Evolutionary conservation across 306 rosid species (phyloP).

Genomic region (Corylus heterophylla): DNA sequence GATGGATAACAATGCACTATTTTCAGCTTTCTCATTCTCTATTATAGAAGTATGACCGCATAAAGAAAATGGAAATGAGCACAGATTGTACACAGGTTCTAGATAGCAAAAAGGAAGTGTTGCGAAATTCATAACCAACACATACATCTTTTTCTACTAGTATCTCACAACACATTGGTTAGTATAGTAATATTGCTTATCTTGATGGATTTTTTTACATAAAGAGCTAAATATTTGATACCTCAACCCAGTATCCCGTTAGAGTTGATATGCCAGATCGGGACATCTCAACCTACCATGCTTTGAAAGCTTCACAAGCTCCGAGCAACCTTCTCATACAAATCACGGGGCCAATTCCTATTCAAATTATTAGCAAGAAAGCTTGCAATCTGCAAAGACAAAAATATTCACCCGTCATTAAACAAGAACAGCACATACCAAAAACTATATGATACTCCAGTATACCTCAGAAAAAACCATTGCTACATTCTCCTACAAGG

Average conservation of each 20-base stretch:
- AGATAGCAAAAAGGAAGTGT: neutral
- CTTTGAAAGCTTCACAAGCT: conserved; percentile 57
- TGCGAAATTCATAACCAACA: neutral
- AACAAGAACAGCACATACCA: neutral
- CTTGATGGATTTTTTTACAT: neutral
- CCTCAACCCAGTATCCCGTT: neutral
- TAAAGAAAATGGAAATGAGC: neutral
- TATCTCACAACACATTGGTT: neutral
- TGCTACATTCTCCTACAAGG: neutral
- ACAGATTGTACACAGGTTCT: neutral
- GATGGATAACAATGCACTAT: neutral
- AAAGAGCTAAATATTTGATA: neutral
- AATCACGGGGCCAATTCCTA: conserved; percentile 93
- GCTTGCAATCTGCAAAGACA: conserved; percentile 74
- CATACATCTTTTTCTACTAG: neutral
- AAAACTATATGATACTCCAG: neutral
- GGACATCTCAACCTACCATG: conserved; percentile 4
- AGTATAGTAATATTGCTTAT: neutral
- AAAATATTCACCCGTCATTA: conserved; percentile 12
- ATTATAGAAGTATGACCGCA: neutral
- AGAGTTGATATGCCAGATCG: neutral
- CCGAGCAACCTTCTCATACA: conserved; percentile 86
- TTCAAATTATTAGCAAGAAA: conserved; percentile 85
- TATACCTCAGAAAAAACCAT: neutral
- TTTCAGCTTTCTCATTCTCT: neutral